Evolutionary conservation across 148 eudicot genomes (phyloP), one percentile per base, ranked within the genome.

Genomic region (Camellia sinensis): DNA sequence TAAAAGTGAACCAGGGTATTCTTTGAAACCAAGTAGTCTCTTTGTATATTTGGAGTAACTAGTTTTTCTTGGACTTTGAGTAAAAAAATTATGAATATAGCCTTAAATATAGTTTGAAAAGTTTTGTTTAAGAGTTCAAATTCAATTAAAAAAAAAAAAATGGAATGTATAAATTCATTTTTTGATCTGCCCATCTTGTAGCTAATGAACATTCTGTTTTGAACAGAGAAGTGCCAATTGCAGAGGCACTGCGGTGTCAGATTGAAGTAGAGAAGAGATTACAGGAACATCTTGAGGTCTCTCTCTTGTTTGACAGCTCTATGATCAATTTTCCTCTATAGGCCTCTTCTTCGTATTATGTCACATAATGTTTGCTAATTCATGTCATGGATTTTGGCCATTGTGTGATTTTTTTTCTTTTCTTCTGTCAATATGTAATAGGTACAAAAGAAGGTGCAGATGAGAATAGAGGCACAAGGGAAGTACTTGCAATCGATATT

Each of bases 401-500:
- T 62, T 64, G 17, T 62, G 7, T 50, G 4, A 46, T 43, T 43
- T 43, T 4, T 48, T 64, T 4, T 71, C 37, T 29, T 29, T 29
- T 29, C 37, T 13, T 50, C 1, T 8, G 19, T 7, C 50, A 53
- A 56, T 8, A 54, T 50, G 3, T 9, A 54, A 45, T 75, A 89
- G 91, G 89, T 89, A 80, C 91, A 89, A 54, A 85, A 81, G 83
- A 89, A 82, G 78, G 53, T 89, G 80, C 91, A 89, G 54, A 87
- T 85, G 91, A 83, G 89, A 78, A 89, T 89, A 77, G 91, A 87
- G 79, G 83, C 88, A 3, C 92, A 89, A 74, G 92, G 92, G 45
- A 89, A 87, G 78, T 89, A 89, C 83, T 85, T 89, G 80, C 90
- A 89, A 83, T 71, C 87, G 56, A 85, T 89, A 86, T 73, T 89